These are phyloP conservation scores for Saxophila tyrrhenica DNA, from an alignment of 495 filamentous ascomycete genomes.

Conservation along the genomic window DNA sequence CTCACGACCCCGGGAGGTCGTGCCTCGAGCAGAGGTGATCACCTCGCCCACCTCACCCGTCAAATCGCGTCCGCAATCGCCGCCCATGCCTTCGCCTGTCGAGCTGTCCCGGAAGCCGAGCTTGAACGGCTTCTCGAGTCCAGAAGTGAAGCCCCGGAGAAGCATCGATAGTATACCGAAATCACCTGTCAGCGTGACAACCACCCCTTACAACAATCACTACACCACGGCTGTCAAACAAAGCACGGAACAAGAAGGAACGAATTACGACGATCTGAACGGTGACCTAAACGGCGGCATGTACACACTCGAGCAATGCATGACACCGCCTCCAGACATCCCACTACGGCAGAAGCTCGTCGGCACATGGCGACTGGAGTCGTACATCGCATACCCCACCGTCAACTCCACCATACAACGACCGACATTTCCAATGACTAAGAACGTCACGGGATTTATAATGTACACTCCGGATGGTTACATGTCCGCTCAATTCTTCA, in stretches of 20 bases:
- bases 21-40: constrained; percentile 2
- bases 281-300: constrained; percentile 8
- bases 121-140: background rate
- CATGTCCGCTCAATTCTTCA: constrained; percentile 26
- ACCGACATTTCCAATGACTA: constrained; percentile 22
- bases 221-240: background rate
- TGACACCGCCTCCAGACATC: constrained; percentile 8
- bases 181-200: background rate
- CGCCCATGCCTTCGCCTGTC: constrained; percentile 10
- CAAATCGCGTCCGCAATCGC: constrained; percentile 11
- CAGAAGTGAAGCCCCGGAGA: background rate
- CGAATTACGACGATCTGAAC: constrained; percentile 19
- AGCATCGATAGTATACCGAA: background rate
- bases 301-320: constrained; percentile 12
- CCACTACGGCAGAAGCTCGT: constrained; percentile 18
- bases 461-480: constrained; percentile 27
- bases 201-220: background rate
- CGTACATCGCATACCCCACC: constrained; percentile 19
- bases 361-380: constrained; percentile 21
- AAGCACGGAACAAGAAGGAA: constrained; percentile 6
- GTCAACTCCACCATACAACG: constrained; percentile 7
- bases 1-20: constrained; percentile 9
- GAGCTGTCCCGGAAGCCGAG: constrained; percentile 3
- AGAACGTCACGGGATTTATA: constrained; percentile 22
- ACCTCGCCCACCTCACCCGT: constrained; percentile 2